Base-by-base conservation (phyloP, 140 eudicot genomes). In the Oenanthe javanica region DNA sequence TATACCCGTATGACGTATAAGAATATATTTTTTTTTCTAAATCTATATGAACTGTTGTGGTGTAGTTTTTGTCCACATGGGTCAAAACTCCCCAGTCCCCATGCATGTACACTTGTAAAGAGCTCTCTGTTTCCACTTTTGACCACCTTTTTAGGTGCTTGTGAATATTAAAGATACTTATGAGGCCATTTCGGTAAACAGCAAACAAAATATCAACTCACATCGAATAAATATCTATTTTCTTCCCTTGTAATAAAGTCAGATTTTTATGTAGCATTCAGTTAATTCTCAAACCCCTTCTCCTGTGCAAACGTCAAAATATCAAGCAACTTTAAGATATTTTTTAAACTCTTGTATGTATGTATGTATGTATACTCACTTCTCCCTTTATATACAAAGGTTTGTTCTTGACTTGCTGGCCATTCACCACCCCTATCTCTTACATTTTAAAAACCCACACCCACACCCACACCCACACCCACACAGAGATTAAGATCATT, bases 71-170 rank as follows among this genome's bases (percentile, higher is more conserved):
- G 38, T 63, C 70, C 69, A 61, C 69, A 61, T 61, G 69, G 67
- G 69, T 61, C 69, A 61, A 63, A 9, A 2, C 70, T 2, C 16
- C 40, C 3, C 31, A 31, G 31, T 31, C 31, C 31, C 31, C 31
- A 31, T 31, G 31, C 31, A 7, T 63, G 70, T 23, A 63, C 70
- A 63, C 70, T 63, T 63, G 70, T 63, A 72, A 72, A 70, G 75
- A 27, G 47, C 27, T 40, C 76, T 42, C 50, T 8, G 10, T 45
- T 43, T 13, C 36, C 18, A 21, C 57, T 47, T 46, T 74, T 47
- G 59, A 23, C 78, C 0, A 43, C 74, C 54, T 72, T 43, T 38
- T 1, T 16, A 6, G 36, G 72, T 66, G 3, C 6, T 1, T 31
- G 4, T 31, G 45, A 4, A 70, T 10, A 38, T 70, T 36, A 38